Conservation (phyloP, 345 rosid species). For the Linum tenue region DNA sequence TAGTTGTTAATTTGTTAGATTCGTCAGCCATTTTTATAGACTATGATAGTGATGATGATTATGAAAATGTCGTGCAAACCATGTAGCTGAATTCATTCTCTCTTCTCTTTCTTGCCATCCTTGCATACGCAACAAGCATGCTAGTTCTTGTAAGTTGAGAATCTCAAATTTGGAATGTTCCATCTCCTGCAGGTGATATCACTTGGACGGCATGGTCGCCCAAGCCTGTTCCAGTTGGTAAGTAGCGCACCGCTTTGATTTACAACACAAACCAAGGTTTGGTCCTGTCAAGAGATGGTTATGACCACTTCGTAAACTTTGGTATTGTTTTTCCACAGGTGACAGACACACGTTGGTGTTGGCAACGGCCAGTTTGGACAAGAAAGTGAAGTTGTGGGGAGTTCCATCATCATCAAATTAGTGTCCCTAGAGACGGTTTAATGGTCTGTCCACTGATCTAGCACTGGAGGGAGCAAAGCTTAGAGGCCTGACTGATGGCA, state of each 20-base stretch:
- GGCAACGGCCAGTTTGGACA: constrained; percentile 72
- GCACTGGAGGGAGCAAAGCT: background rate
- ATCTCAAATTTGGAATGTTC: background rate
- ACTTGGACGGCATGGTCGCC: constrained; percentile 79
- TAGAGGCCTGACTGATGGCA: background rate
- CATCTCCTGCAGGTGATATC: constrained; percentile 56
- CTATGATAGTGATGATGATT: too few relatives aligned
- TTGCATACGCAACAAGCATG: background rate
- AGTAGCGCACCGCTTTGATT: background rate
- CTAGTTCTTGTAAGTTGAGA: background rate
- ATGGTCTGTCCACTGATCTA: background rate
- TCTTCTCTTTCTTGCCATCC: background rate
- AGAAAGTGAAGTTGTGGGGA: constrained; percentile 89
- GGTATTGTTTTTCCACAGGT: constrained; percentile 31
- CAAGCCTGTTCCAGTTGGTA: constrained; percentile 54
- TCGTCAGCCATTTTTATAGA: too few relatives aligned
- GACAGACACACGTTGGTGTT: constrained; percentile 37
- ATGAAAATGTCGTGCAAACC: too few relatives aligned
- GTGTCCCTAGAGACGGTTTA: background rate
- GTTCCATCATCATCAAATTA: constrained; percentile 39
- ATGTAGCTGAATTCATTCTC: background rate
- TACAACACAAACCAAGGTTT: background rate
- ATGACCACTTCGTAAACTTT: too few relatives aligned
- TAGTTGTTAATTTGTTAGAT: too few relatives aligned
- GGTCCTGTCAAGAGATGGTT: background rate